Conservation (phyloP, 331 rosid genomes). For the Prunus yedoensis region DNA sequence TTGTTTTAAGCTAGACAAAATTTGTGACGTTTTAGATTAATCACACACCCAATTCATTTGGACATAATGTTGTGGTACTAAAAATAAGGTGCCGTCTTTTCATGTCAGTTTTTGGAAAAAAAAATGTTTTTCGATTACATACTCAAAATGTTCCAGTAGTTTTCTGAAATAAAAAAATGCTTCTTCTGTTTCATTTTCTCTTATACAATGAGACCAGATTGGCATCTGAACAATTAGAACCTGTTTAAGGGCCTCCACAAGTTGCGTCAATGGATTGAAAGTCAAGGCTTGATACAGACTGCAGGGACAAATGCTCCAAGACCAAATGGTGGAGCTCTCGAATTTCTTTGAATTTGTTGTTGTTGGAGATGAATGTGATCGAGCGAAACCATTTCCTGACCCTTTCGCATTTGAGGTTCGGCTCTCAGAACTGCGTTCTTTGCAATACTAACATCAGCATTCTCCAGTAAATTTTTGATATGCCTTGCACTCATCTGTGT, state of each 20-base stretch:
- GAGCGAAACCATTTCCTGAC: constrained; percentile 46
- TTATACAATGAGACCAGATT: no score
- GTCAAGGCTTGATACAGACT: neutral
- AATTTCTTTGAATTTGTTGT: constrained; percentile 36
- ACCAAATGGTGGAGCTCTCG: constrained; percentile 36
- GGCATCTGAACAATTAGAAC: no score
- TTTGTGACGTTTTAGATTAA: no score
- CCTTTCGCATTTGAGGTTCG: constrained; percentile 45
- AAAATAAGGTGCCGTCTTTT: no score
- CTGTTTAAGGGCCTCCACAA: no score
- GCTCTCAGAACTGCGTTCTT: neutral
- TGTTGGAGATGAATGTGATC: constrained; percentile 39
- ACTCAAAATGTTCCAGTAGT: no score
- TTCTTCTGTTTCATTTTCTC: neutral
- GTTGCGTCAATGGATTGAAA: no score
- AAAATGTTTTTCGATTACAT: neutral
- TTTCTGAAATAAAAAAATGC: no score
- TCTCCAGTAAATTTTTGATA: neutral
- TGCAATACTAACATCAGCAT: neutral
- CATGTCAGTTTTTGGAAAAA: no score
- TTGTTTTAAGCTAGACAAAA: no score
- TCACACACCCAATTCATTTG: no score
- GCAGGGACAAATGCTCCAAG: constrained; percentile 45
- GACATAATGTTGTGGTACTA: no score
- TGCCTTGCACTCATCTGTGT: neutral